These are phyloP conservation scores for Claviceps sp. DNA, from an alignment of 2,329 filamentous ascomycete genomes.

Conservation along the genomic window DNA sequence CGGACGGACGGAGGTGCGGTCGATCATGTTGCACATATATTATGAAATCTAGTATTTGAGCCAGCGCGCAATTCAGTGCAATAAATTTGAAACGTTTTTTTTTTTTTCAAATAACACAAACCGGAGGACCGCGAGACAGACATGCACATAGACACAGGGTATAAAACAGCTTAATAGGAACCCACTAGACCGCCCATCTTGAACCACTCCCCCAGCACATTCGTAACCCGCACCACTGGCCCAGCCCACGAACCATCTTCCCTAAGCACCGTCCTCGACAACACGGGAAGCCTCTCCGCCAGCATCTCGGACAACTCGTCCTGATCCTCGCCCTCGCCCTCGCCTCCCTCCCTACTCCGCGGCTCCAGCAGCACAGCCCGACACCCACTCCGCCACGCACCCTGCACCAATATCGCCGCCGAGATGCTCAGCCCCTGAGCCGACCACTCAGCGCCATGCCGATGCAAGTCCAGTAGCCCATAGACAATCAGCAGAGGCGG, in stretches of 20 bases:
- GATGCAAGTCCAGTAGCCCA: constrained; percentile 51
- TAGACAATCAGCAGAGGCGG: constrained; percentile 45
- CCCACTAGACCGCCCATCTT: constrained; percentile 2
- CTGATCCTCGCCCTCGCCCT: constrained; percentile 14
- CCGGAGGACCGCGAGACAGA: neutral
- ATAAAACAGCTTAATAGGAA: too few relatives aligned
- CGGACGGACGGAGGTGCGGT: too few relatives aligned
- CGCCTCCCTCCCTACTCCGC: constrained; percentile 13
- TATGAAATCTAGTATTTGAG: neutral
- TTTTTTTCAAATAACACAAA: too few relatives aligned
- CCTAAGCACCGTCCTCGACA: constrained; percentile 41
- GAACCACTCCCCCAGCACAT: constrained; percentile 51
- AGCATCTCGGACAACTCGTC: constrained; percentile 19
- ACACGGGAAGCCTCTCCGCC: constrained; percentile 43
- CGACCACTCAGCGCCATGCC: constrained; percentile 54
- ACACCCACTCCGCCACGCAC: constrained; percentile 33
- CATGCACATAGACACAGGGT: too few relatives aligned
- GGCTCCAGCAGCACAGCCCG: constrained; percentile 36
- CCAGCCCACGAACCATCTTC: constrained; percentile 39
- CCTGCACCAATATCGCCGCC: constrained; percentile 49
- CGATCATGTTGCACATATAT: neutral
- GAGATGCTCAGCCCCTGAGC: constrained; percentile 57
- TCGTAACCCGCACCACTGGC: constrained; percentile 41
- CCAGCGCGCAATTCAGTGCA: neutral
- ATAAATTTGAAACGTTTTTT: too few relatives aligned